A percentile compares a stretch with the other conserved stretches of the same genome.
These are phyloP conservation scores for Neurospora crassa DNA, from an alignment of 2,329 filamentous ascomycete genomes.

Conservation along the genomic window DNA sequence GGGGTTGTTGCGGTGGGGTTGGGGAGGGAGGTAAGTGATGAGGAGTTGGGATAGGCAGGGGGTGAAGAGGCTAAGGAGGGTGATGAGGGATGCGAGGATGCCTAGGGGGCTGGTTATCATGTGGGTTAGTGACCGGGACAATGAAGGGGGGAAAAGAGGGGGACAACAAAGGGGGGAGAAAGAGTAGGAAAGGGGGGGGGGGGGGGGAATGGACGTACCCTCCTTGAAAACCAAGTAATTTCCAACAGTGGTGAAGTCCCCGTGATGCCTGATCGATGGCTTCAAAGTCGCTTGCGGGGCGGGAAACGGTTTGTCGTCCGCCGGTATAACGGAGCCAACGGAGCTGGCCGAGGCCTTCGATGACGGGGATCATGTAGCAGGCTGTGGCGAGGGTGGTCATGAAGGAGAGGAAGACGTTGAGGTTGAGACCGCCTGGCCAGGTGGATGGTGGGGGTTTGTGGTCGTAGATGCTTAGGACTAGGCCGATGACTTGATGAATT, in stretches of 20 bases:
- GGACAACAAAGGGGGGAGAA: neutral
- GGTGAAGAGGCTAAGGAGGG: neutral
- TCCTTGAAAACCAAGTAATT: neutral
- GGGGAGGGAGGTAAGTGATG: neutral
- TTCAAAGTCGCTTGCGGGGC: neutral
- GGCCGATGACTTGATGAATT: neutral
- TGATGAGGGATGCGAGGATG: neutral
- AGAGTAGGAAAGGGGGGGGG: too few relatives aligned
- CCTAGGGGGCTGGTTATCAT: neutral
- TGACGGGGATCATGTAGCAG: constrained; percentile 1
- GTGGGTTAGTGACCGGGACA: too few relatives aligned
- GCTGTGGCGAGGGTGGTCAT: neutral
- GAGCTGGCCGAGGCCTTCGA: constrained; percentile 1
- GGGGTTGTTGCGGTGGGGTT: neutral
- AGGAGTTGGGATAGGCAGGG: neutral
- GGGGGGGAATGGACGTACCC: neutral
- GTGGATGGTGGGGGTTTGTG: neutral
- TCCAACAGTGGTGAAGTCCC: neutral
- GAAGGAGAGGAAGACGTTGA: constrained; percentile 1
- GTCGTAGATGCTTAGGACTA: neutral
- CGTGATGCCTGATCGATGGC: neutral
- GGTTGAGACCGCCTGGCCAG: neutral
- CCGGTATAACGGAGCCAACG: neutral
- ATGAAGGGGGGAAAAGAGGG: too few relatives aligned
- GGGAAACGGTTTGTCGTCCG: neutral